phyloP scores from a whole-genome alignment of 257 asterid species.

The Jacaranda mimosifolia region DNA sequence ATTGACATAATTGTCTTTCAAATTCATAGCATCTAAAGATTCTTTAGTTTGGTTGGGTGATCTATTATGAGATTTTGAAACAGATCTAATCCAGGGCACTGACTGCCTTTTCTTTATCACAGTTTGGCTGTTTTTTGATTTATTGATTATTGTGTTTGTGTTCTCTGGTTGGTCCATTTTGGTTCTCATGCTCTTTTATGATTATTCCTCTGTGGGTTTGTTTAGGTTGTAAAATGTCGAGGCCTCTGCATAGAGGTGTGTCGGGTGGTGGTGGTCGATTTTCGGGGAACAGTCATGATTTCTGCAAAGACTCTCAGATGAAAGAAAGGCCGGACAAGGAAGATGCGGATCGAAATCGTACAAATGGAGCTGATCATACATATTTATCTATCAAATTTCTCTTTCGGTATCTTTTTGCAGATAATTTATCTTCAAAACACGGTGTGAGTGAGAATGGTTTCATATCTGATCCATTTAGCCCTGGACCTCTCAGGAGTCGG shows the following conservation, averaged over 20 bases:
- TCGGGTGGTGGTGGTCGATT: constrained; percentile 73
- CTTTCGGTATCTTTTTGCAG: constrained; percentile 61
- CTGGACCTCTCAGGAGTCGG: constrained; percentile 66
- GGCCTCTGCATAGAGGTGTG: constrained; percentile 93
- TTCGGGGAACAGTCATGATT: constrained; percentile 62
- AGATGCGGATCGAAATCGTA: constrained; percentile 57
- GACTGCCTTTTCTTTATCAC: constrained; percentile 24
- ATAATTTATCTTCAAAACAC: constrained; percentile 66
- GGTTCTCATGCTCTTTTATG: constrained; percentile 29
- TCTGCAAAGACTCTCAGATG: constrained; percentile 82
- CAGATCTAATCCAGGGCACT: constrained; percentile 36
- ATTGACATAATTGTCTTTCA: constrained; percentile 15
- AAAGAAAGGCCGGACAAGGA: constrained; percentile 86
- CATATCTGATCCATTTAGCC: constrained; percentile 70
- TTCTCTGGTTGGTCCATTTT: constrained; percentile 20
- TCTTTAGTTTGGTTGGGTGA: constrained; percentile 32
- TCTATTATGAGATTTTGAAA: constrained; percentile 36
- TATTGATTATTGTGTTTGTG: constrained; percentile 19
- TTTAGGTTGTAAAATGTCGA: constrained; percentile 74
- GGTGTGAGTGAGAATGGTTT: constrained; percentile 69
- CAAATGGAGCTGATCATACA: constrained; percentile 53
- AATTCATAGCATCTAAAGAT: constrained; percentile 5
- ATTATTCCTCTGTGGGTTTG: constrained; percentile 43
- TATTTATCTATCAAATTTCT: constrained; percentile 59
- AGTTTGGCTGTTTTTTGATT: neutral